Evolutionary conservation across 2,329 filamentous ascomycete genomes (phyloP).

Genomic region (Coniella lustricola): DNA sequence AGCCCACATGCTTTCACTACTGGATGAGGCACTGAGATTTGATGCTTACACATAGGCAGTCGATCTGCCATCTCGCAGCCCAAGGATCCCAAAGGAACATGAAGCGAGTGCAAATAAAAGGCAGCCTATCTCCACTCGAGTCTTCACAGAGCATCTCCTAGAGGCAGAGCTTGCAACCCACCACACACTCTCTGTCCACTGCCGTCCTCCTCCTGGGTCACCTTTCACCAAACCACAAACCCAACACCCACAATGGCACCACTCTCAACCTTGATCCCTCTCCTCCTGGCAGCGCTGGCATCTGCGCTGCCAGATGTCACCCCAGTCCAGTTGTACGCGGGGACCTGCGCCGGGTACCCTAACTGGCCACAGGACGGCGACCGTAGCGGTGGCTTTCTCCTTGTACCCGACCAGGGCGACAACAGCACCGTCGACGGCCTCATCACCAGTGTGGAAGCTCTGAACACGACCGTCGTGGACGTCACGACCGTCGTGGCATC

Average conservation of each 20-base stretch:
- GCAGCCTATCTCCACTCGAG: too few species aligned
- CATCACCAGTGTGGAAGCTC: background rate
- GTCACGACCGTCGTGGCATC: background rate
- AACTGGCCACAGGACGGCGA: background rate
- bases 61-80: too few species aligned
- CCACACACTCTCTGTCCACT: too few species aligned
- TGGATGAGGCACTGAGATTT: too few species aligned
- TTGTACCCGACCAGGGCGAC: background rate
- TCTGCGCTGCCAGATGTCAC: background rate
- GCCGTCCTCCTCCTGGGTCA: too few species aligned
- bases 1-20: too few species aligned
- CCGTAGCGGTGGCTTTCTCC: background rate
- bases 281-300: background rate
- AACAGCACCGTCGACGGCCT: constrained; percentile 1
- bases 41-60: too few species aligned
- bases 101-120: too few species aligned
- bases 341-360: background rate
- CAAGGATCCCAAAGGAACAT: too few species aligned
- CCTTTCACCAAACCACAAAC: too few species aligned
- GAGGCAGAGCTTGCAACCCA: too few species aligned
- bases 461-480: background rate
- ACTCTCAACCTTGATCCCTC: background rate
- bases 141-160: too few species aligned
- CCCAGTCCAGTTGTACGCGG: background rate
- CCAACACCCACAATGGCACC: background rate